Evolutionary conservation across 1,139 yeast species (phyloP), one percentile per base, ranked within the genome.

Genomic region (Nakaseomyces glabratus): DNA sequence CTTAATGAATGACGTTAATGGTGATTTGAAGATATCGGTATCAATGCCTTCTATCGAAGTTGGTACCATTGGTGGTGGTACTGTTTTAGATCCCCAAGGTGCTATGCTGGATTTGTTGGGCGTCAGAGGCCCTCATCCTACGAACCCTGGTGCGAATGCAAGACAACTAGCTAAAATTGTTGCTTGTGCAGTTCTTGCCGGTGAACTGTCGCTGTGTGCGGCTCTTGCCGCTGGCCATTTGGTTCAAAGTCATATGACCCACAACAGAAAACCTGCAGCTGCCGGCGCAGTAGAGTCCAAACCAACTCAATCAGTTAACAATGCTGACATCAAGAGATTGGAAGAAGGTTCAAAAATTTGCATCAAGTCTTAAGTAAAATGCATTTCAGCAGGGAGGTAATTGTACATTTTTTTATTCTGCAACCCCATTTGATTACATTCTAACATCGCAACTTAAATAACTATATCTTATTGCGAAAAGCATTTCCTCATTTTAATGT

Each of bases 31-130:
- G 46, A 81, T 93, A 35, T 82, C 95, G 3, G 98, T 90, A 14
- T 82, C 96, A 5, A 93, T 93, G 99, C 99, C 99, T 19, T 85
- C 93, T 18, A 86, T 93, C 49, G 99, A 93, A 65, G 98, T 90
- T 31, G 99, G 99, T 43, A 90, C 99, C 3, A 88, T 93, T 60
- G 99, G 99, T 42, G 98, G 99, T 43, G 98, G 99, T 57, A 93
- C 99, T 7, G 84, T 93, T 43, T 71, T 93, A 49, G 97, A 84
- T 55, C 96, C 99, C 23, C 99, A 93, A 65, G 82, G 88, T 33
- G 85, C 98, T 20, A 84, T 93, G 95, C 70, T 93, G 44, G 97
- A 93, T 51, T 66, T 93, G 49, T 69, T 93, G 44, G 97, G 97
- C 24, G 94, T 93, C 31, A 76, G 82, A 49, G 99, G 99, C 4